Evolutionary conservation across 106 monocot species (phyloP).

Genomic region (Triglochin maritima): DNA sequence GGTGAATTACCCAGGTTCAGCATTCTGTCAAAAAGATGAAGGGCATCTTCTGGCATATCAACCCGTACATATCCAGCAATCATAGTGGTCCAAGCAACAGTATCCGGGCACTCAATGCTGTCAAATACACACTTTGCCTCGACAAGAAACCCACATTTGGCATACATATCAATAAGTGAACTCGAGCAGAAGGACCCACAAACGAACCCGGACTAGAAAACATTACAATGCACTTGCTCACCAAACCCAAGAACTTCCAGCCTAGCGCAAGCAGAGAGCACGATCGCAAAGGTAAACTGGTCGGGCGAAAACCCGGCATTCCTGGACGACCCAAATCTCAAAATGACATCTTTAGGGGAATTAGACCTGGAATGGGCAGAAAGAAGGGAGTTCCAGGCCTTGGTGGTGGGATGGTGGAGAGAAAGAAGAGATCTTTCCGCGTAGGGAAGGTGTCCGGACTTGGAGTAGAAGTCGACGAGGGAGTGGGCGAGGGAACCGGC

Average conservation of each 20-base stretch:
- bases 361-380: slow-evolving; percentile 25
- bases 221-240: slow-evolving; percentile 23
- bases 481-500: slow-evolving; percentile 19
- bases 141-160: slow-evolving; percentile 22
- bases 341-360: slow-evolving; percentile 16
- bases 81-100: slow-evolving; percentile 60
- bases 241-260: slow-evolving; percentile 17
- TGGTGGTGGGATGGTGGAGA: slow-evolving; percentile 8
- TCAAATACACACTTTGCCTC: slow-evolving; percentile 52
- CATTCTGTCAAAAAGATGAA: slow-evolving; percentile 44
- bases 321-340: slow-evolving; percentile 18
- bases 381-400: slow-evolving; percentile 42
- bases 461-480: slow-evolving; percentile 46
- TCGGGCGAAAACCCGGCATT: slow-evolving; percentile 13
- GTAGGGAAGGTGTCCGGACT: slow-evolving; percentile 30
- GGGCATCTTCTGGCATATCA: slow-evolving; percentile 28
- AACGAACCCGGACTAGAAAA: slow-evolving; percentile 32
- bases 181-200: slow-evolving; percentile 36
- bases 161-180: slow-evolving; percentile 51
- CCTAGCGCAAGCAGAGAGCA: slow-evolving; percentile 34
- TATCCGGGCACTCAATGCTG: slow-evolving; percentile 25
- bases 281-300: slow-evolving; percentile 41
- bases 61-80: slow-evolving; percentile 45
- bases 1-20: slow-evolving; percentile 9
- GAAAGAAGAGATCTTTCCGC: slow-evolving; percentile 21